A percentile compares a stretch with the other conserved stretches of the same genome.
These are phyloP conservation scores for Diplodia mutila DNA, from an alignment of 2,329 filamentous ascomycete genomes.

Conservation along the genomic window DNA sequence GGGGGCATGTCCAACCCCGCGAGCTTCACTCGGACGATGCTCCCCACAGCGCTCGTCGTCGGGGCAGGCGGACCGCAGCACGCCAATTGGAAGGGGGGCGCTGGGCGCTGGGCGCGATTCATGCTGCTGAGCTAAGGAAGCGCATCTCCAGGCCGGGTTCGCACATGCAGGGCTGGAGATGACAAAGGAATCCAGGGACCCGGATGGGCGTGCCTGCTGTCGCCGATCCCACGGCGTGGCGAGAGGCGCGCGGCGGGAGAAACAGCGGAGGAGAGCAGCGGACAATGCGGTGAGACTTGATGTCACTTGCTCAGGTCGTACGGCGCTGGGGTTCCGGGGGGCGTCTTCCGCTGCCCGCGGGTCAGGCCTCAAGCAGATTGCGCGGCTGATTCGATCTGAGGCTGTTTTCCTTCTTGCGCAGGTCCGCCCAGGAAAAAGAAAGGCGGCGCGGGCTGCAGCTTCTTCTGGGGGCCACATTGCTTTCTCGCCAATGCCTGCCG, in stretches of 20 bases:
- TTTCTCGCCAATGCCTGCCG: constrained; percentile 22
- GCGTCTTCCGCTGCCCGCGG: not conserved
- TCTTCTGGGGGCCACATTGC: constrained; percentile 6
- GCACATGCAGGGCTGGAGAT: constrained; percentile 4
- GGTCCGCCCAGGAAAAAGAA: constrained; percentile 6
- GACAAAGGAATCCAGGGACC: constrained; percentile 18
- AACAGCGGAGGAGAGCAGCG: not conserved
- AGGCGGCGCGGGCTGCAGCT: not conserved
- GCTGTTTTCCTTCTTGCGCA: constrained; percentile 2
- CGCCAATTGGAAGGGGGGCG: not conserved
- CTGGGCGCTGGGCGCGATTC: not conserved
- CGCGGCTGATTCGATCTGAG: constrained; percentile 16
- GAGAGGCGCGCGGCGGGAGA: not conserved
- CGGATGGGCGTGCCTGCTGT: not conserved
- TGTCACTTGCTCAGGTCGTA: constrained; percentile 10
- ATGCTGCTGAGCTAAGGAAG: constrained; percentile 16
- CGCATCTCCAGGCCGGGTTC: not conserved
- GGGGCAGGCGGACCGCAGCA: not conserved
- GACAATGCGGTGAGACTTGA: constrained; percentile 17
- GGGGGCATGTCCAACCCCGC: not conserved
- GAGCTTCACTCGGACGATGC: not conserved
- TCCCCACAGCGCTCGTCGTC: not conserved
- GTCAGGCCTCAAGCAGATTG: constrained; percentile 3
- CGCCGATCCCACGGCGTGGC: not conserved
- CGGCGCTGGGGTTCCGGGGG: constrained; percentile 8